These are phyloP conservation scores for Arthrobotrys megalospora DNA, from an alignment of 2,329 filamentous ascomycete genomes.

Conservation along the genomic window DNA sequence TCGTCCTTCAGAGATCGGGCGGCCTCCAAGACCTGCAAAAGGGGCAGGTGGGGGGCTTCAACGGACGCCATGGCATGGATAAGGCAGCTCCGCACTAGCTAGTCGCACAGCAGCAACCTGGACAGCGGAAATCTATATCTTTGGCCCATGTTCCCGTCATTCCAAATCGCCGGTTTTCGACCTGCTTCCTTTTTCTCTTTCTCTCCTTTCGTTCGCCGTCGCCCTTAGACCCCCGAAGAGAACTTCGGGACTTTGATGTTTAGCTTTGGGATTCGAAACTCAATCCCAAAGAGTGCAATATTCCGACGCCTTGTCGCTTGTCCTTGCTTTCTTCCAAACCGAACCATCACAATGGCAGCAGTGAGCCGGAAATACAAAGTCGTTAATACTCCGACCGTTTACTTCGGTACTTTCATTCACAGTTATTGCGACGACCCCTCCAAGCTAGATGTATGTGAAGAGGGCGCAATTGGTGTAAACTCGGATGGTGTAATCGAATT, in stretches of 20 bases:
- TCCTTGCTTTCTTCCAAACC: neutral
- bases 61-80: slow-evolving; percentile 43
- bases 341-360: slow-evolving; percentile 36
- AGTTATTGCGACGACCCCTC: slow-evolving; percentile 68
- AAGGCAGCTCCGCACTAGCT: slow-evolving; percentile 47
- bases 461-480: slow-evolving; percentile 65
- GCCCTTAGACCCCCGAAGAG: slow-evolving; percentile 3
- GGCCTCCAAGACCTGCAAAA: slow-evolving; percentile 26
- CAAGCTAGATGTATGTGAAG: slow-evolving; percentile 70
- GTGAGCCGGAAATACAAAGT: slow-evolving; percentile 46
- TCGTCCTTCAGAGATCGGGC: slow-evolving; percentile 28
- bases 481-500: slow-evolving; percentile 72
- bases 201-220: neutral
- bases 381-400: slow-evolving; percentile 67
- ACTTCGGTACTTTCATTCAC: slow-evolving; percentile 76
- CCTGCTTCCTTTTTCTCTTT: slow-evolving; percentile 13
- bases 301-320: slow-evolving; percentile 10
- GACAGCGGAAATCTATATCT: slow-evolving; percentile 55
- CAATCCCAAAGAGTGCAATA: slow-evolving; percentile 20
- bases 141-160: slow-evolving; percentile 17
- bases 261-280: slow-evolving; percentile 23
- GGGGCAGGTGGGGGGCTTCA: slow-evolving; percentile 43
- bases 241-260: slow-evolving; percentile 43
- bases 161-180: slow-evolving; percentile 26
- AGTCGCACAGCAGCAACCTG: slow-evolving; percentile 29